Percentiles rank a stretch among this genome's conserved stretches.
These are phyloP conservation scores for Dendrobium catenatum DNA, from an alignment of 106 monocot genomes.

Conservation along the genomic window DNA sequence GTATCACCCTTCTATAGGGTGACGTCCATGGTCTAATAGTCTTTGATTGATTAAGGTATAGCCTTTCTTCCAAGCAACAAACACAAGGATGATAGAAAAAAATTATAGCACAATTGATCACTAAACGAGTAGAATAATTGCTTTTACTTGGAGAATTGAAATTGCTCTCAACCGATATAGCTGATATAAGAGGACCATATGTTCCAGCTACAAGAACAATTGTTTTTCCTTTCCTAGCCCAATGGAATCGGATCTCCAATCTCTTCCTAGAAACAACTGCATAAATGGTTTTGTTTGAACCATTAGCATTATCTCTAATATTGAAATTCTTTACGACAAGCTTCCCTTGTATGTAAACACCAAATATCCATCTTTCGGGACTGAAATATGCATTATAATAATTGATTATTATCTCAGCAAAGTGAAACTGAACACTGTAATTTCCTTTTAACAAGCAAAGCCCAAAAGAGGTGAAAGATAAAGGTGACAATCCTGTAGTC, in stretches of 20 bases:
- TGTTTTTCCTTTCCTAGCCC: conserved; percentile 75
- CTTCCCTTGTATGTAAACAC: conserved; percentile 70
- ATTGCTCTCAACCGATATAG: conserved; percentile 44
- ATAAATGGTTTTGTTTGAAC: conserved; percentile 36
- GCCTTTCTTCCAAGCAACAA: conserved; percentile 10
- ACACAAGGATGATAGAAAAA: not conserved
- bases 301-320: conserved; percentile 51
- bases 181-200: conserved; percentile 77
- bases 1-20: too few species aligned
- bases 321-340: conserved; percentile 67
- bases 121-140: not conserved
- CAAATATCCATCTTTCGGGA: conserved; percentile 57
- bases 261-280: conserved; percentile 36
- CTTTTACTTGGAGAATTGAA: conserved; percentile 2
- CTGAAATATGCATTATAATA: conserved; percentile 42
- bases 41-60: not conserved
- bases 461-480: conserved; percentile 24
- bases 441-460: conserved; percentile 23
- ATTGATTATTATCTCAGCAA: conserved; percentile 52
- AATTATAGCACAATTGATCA: not conserved
- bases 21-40: too few species aligned
- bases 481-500: conserved; percentile 24
- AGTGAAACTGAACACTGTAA: conserved; percentile 33
- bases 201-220: conserved; percentile 59
- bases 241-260: conserved; percentile 55